Conservation (phyloP, 495 filamentous ascomycete species). For the Hypoxylon rickii region DNA sequence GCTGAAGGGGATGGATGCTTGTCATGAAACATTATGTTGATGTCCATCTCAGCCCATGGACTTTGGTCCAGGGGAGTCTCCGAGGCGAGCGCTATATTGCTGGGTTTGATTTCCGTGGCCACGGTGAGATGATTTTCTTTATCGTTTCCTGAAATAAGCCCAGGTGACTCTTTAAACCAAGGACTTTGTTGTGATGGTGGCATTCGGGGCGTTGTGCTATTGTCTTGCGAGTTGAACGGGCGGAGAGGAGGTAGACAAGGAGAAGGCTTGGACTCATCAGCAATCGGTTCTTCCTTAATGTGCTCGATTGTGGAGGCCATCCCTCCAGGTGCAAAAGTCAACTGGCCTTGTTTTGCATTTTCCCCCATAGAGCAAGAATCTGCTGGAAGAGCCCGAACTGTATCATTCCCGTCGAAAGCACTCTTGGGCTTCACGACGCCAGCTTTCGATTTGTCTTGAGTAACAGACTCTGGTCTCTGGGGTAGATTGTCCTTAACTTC, state of each 20-base stretch:
- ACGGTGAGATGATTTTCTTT: not conserved
- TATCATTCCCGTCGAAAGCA: not conserved
- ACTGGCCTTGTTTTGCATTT: conserved; percentile 10
- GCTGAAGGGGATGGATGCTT: not conserved
- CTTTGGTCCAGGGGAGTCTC: not conserved
- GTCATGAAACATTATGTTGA: not conserved
- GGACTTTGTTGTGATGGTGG: conserved; percentile 37
- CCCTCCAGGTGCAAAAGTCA: conserved; percentile 5
- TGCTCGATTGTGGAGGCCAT: conserved; percentile 5
- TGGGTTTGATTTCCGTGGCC: not conserved
- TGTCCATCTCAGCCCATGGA: conserved; percentile 4
- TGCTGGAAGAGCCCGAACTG: not conserved
- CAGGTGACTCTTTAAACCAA: conserved; percentile 16
- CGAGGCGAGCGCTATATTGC: not conserved
- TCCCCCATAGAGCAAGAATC: no score
- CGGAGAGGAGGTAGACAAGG: not conserved
- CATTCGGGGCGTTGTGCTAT: conserved; percentile 3
- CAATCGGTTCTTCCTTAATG: conserved; percentile 15
- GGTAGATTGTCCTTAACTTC: not conserved
- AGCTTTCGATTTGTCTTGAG: not conserved
- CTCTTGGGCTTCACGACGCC: not conserved
- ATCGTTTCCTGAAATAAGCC: not conserved
- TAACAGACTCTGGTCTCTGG: not conserved
- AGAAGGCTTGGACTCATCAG: not conserved
- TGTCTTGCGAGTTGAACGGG: conserved; percentile 1